Evolutionary conservation across 345 rosid genomes (phyloP).

Genomic region (Murraya paniculata): DNA sequence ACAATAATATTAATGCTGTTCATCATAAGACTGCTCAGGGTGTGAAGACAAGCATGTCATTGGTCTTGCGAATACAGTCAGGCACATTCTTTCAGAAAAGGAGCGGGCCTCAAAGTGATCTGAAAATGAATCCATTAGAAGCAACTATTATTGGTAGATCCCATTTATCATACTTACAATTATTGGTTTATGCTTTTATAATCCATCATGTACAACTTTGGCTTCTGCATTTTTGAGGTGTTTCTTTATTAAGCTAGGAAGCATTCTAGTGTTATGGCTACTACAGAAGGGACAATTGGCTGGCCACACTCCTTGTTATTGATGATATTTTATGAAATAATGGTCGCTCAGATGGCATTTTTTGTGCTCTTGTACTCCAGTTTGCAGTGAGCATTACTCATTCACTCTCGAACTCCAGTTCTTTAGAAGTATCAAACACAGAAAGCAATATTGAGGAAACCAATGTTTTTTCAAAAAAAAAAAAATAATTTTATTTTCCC

Average conservation of each 20-base stretch:
- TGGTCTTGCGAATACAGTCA: slow-evolving; percentile 68
- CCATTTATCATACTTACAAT: not conserved
- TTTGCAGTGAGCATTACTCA: not conserved
- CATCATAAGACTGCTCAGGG: slow-evolving; percentile 28
- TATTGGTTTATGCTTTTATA: not conserved
- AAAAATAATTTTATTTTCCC: too few species aligned
- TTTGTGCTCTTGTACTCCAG: not conserved
- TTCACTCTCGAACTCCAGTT: not conserved
- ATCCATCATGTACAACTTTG: not conserved
- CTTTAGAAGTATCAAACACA: too few species aligned
- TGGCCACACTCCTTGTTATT: not conserved
- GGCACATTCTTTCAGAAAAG: slow-evolving; percentile 44
- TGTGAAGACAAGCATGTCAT: slow-evolving; percentile 69
- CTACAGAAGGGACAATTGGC: not conserved
- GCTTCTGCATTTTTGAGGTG: not conserved
- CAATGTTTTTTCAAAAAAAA: not conserved
- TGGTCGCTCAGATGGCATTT: not conserved
- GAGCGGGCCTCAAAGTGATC: slow-evolving; percentile 13
- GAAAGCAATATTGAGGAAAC: not conserved
- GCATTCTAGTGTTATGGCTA: not conserved
- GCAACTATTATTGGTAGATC: not conserved
- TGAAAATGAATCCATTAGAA: not conserved
- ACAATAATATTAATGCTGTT: not conserved
- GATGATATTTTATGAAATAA: not conserved
- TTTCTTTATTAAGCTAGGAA: not conserved